A percentile compares a stretch with the other conserved stretches of the same genome.
Conservation (phyloP, 2,329 filamentous ascomycete species). For the Tolypocladium nubicola region DNA sequence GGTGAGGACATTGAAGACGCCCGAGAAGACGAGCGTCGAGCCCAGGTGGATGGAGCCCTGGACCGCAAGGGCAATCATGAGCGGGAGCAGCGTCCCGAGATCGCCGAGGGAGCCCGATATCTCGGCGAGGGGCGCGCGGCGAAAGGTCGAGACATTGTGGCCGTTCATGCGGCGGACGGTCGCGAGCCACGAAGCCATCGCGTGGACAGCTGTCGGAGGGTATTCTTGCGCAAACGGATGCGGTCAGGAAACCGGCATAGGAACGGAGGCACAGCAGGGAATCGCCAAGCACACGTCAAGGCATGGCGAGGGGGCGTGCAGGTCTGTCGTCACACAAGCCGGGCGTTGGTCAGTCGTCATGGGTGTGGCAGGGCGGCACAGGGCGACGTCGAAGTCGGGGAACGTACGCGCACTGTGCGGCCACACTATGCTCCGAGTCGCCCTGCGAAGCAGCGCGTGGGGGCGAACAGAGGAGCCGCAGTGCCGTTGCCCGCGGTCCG, state of each 20-base stretch:
- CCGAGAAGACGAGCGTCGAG: conserved; percentile 79
- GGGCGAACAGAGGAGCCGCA: background rate
- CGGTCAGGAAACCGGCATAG: background rate
- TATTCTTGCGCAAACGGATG: background rate
- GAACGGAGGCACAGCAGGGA: background rate
- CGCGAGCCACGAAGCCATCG: conserved; percentile 15
- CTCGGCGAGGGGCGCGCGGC: conserved; percentile 48
- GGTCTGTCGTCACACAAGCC: background rate
- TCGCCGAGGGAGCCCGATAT: conserved; percentile 83
- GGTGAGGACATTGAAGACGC: conserved; percentile 75
- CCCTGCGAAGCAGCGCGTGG: background rate
- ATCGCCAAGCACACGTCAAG: background rate
- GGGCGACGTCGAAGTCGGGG: background rate
- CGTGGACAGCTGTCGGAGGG: background rate
- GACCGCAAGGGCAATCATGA: conserved; percentile 76
- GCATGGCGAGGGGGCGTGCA: background rate
- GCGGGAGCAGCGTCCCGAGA: conserved; percentile 77
- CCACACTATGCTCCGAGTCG: background rate
- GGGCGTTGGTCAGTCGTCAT: background rate
- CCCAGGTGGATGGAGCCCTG: conserved; percentile 72
- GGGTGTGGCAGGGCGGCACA: background rate
- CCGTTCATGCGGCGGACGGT: conserved; percentile 23
- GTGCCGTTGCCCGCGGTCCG: background rate
- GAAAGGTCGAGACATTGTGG: conserved; percentile 39
- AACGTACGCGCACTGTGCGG: background rate